Evolutionary conservation across 108 stramenopile species (phyloP), one percentile per base, ranked within the genome.

Genomic region (Parietichytrium sp.): DNA sequence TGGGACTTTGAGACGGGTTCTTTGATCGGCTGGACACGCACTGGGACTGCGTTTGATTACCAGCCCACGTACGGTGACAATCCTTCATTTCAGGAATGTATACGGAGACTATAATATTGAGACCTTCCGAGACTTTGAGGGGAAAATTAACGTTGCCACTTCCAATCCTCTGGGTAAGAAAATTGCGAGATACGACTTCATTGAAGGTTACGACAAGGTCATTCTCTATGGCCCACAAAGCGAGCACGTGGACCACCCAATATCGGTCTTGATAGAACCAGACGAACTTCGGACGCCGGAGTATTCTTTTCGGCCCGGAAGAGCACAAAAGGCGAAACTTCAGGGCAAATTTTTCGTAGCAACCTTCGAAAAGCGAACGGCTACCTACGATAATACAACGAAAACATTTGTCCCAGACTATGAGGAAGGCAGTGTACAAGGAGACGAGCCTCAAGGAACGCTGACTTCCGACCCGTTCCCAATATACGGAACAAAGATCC

Each of bases 1-100:
- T 94, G 93, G 92, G 92, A 93, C 78, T 94, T 94, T 80, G 93
- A 94, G 83, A 92, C 93, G 8, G 93, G 92, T 29, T 89, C 89
- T 54, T 79, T 94, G 50, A 47, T 51, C 0, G 93, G 93, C 3
- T 94, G 93, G 93, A 82, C 52, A 48, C 47, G 48, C n/a, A 91
- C 93, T 1, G 93, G 93, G 27, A 79, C 50, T 36, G 93, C 93
- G 15, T 93, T 93, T 78, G 82, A 78, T 48, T 55, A 77, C 42
- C 93, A 94, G 48, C 93, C 93, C 3, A 94, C 93, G 1, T 91
- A 81, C 54, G 93, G 93, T 1, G 93, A 94, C 78, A 93, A 92
- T 53, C 83, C 87, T 3, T 85, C 79, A 29, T 86, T n/a, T 72
- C 72, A 86, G 92, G 81, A 51, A 85, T 8, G 86, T 83, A 8